Conservation (phyloP, 2,329 filamentous ascomycete genomes). For the Aspergillus ochraceus region DNA sequence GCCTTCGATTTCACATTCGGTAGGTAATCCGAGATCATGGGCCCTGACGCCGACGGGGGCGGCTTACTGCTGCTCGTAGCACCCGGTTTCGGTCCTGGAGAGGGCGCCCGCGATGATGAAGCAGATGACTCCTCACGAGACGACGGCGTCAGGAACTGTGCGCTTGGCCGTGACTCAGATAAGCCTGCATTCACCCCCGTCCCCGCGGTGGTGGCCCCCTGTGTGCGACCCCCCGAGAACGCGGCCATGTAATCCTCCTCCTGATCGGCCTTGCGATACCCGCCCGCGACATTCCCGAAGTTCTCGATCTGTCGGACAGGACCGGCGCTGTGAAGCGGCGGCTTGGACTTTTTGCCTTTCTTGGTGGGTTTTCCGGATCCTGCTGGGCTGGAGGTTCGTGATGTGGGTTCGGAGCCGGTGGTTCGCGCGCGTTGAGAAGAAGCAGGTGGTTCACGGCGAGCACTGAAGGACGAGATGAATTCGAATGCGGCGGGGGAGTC, state of each 20-base stretch:
- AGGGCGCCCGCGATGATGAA: constrained; percentile 47
- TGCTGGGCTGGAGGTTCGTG: neutral
- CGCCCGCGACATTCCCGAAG: constrained; percentile 64
- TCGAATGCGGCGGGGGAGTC: constrained; percentile 75
- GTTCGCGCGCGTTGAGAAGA: neutral
- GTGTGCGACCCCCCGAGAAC: constrained; percentile 25
- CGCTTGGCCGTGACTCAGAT: neutral
- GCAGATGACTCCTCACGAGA: constrained; percentile 41
- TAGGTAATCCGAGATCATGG: constrained; percentile 74
- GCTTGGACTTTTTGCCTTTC: constrained; percentile 58
- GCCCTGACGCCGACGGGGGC: constrained; percentile 70
- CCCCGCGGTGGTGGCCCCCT: constrained; percentile 31
- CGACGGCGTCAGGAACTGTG: constrained; percentile 21
- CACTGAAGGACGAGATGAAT: constrained; percentile 75
- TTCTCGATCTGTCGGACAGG: constrained; percentile 64
- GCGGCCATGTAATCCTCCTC: constrained; percentile 72
- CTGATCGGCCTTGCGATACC: constrained; percentile 71
- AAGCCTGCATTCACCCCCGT: neutral
- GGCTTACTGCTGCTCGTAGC: constrained; percentile 36
- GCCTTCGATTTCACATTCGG: constrained; percentile 60
- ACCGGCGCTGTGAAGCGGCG: constrained; percentile 60
- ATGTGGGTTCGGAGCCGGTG: neutral
- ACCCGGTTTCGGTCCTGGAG: constrained; percentile 32
- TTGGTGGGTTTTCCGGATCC: constrained; percentile 11
- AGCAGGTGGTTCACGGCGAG: constrained; percentile 47